Percentiles rank a stretch among this genome's conserved stretches.
phyloP scores from a whole-genome alignment of 805 yeast genomes.

The Metschnikowia amazonensis region DNA sequence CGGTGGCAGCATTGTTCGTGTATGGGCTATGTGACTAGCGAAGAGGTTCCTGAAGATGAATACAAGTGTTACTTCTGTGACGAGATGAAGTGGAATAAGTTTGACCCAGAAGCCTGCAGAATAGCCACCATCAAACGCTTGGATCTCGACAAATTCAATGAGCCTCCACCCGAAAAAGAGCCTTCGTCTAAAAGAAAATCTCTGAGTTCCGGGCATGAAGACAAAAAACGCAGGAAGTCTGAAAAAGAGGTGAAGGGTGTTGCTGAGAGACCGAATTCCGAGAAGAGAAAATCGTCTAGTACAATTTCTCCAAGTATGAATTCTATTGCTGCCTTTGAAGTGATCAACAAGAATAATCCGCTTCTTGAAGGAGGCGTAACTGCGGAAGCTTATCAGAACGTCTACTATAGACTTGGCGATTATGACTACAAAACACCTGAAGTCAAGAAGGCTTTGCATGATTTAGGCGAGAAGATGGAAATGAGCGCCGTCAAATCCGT shows the following conservation, averaged over 20 bases:
- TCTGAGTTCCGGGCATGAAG: slow-evolving; percentile 27
- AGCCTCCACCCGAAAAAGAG: slow-evolving; percentile 15
- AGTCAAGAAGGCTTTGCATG: slow-evolving; percentile 22
- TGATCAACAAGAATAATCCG: slow-evolving; percentile 42
- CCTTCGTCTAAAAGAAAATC: slow-evolving; percentile 18
- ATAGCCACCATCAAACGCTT: slow-evolving; percentile 29
- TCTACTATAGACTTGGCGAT: slow-evolving; percentile 45
- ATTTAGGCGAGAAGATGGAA: slow-evolving; percentile 24
- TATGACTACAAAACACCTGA: slow-evolving; percentile 43
- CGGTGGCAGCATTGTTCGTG: slow-evolving; percentile 97
- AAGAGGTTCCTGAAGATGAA: slow-evolving; percentile 72
- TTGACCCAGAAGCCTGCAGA: slow-evolving; percentile 38
- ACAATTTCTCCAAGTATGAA: slow-evolving; percentile 9
- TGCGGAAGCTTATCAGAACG: slow-evolving; percentile 49
- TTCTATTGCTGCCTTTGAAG: slow-evolving; percentile 5
- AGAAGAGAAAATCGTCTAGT: slow-evolving; percentile 14
- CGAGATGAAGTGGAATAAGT: slow-evolving; percentile 37
- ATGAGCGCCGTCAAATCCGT: slow-evolving; percentile 24
- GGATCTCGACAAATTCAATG: slow-evolving; percentile 25
- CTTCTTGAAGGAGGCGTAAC: slow-evolving; percentile 37
- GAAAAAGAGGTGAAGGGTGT: slow-evolving; percentile 13
- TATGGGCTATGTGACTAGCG: slow-evolving; percentile 68
- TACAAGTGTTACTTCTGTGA: slow-evolving; percentile 80
- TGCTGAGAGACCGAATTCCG: slow-evolving; percentile 8
- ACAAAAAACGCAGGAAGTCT: slow-evolving; percentile 27